These are phyloP conservation scores for Solanum gracilifrons DNA, from an alignment of 257 asterid species.

Conservation along the genomic window DNA sequence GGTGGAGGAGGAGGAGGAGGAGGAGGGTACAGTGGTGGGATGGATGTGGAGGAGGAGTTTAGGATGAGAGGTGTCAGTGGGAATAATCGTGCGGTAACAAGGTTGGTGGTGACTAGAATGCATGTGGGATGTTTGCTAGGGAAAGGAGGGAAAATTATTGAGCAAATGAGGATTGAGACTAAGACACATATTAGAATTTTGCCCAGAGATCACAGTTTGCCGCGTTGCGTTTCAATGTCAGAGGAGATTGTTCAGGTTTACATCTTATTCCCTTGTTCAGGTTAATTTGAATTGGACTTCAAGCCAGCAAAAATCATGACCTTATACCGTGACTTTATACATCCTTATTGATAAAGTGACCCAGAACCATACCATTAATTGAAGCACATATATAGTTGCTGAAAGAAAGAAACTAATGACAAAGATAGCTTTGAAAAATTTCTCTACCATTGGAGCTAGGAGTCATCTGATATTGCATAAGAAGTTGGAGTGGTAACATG, in stretches of 20 bases:
- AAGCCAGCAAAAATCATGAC: not conserved
- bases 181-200: conserved; percentile 85
- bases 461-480: not conserved
- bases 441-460: not conserved
- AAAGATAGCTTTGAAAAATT: not conserved
- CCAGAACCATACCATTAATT: not conserved
- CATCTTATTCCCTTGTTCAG: conserved; percentile 4
- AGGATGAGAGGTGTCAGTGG: conserved; percentile 17
- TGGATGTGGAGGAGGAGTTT: conserved; percentile 29
- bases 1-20: conserved; percentile 44
- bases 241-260: conserved; percentile 99
- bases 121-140: conserved; percentile 92
- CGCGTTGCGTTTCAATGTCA: conserved; percentile 76
- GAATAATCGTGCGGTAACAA: conserved; percentile 48
- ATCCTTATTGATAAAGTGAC: not conserved
- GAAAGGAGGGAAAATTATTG: conserved; percentile 92
- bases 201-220: conserved; percentile 70
- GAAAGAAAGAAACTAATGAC: not conserved
- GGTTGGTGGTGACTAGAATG: conserved; percentile 79
- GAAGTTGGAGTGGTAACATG: not conserved
- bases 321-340: not conserved
- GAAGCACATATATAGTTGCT: not conserved
- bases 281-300: not conserved
- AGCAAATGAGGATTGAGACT: conserved; percentile 88
- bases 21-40: conserved; percentile 38